A percentile compares a stretch with the other conserved stretches of the same genome.
phyloP scores from a whole-genome alignment of 2,329 filamentous ascomycete genomes.

The Fusarium abutilonis region DNA sequence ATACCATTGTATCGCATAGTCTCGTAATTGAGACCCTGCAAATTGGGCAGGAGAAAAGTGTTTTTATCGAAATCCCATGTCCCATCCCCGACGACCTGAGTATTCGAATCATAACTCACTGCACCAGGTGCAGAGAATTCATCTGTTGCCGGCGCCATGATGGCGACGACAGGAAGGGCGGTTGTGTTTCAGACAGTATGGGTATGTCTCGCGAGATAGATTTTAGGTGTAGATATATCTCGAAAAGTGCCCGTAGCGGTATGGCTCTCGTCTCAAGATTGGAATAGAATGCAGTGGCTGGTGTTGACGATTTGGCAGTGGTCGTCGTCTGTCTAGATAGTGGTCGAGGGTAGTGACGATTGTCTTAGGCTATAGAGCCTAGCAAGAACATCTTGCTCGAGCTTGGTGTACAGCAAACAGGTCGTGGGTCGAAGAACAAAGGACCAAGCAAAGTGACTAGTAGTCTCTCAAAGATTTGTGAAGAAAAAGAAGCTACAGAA shows the following conservation, averaged over 20 bases:
- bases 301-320: conserved; percentile 14
- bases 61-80: conserved; percentile 85
- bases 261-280: conserved; percentile 19
- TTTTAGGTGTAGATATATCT: not conserved
- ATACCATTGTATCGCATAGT: conserved; percentile 87
- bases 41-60: conserved; percentile 79
- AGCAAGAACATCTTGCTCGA: conserved; percentile 21
- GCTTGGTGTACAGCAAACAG: not conserved
- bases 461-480: conserved; percentile 10
- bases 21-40: conserved; percentile 79
- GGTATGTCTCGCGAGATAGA: conserved; percentile 17
- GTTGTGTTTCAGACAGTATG: conserved; percentile 38
- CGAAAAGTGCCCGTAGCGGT: not conserved
- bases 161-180: conserved; percentile 54
- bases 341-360: conserved; percentile 20
- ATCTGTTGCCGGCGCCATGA: conserved; percentile 68
- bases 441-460: not conserved
- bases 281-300: conserved; percentile 24
- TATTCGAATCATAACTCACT: conserved; percentile 76
- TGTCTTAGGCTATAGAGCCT: conserved; percentile 32
- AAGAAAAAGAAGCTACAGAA: conserved; percentile 17
- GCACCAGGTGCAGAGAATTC: conserved; percentile 75
- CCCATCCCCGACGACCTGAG: conserved; percentile 81
- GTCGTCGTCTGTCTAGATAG: not conserved
- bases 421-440: conserved; percentile 10